Evolutionary conservation across 2,329 filamentous ascomycete genomes (phyloP).

Genomic region (Aspergillus cejpii): DNA sequence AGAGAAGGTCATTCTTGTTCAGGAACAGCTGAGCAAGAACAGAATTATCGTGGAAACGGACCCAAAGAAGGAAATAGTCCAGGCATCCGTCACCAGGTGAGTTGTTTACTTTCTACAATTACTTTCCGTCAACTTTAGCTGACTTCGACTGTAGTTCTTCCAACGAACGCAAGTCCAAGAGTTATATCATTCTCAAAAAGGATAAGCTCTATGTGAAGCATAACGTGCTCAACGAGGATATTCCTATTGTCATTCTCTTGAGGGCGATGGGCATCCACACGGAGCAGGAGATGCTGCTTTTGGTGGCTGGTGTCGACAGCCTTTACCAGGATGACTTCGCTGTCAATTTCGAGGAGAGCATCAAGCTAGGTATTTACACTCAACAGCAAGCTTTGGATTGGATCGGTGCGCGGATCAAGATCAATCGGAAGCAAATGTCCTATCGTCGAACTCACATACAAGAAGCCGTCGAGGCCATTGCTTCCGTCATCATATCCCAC

Average conservation of each 20-base stretch:
- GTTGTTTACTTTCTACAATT: not conserved
- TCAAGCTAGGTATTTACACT: slow-evolving; percentile 76
- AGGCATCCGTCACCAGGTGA: slow-evolving; percentile 78
- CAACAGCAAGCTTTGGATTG: slow-evolving; percentile 95
- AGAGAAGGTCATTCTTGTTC: slow-evolving; percentile 96
- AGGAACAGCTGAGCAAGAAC: slow-evolving; percentile 98
- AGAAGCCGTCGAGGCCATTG: slow-evolving; percentile 86
- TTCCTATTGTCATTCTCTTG: slow-evolving; percentile 89
- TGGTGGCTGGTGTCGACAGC: slow-evolving; percentile 80
- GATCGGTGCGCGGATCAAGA: slow-evolving; percentile 79
- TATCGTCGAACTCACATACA: slow-evolving; percentile 73
- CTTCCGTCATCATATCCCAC: slow-evolving; percentile 89
- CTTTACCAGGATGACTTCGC: slow-evolving; percentile 91
- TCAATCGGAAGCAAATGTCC: slow-evolving; percentile 60
- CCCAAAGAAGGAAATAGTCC: slow-evolving; percentile 84
- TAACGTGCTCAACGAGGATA: slow-evolving; percentile 84
- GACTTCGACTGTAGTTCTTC: slow-evolving; percentile 63
- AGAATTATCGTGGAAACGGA: slow-evolving; percentile 94
- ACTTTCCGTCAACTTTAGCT: not conserved
- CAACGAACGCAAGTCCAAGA: slow-evolving; percentile 96
- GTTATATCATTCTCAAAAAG: slow-evolving; percentile 90
- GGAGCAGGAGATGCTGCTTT: slow-evolving; percentile 87
- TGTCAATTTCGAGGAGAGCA: slow-evolving; percentile 89
- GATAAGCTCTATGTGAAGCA: slow-evolving; percentile 83
- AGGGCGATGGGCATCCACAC: slow-evolving; percentile 91